A percentile compares a stretch with the other conserved stretches of the same genome.
phyloP scores from a whole-genome alignment of 495 filamentous ascomycete genomes.

The Penicillium waksmanii region DNA sequence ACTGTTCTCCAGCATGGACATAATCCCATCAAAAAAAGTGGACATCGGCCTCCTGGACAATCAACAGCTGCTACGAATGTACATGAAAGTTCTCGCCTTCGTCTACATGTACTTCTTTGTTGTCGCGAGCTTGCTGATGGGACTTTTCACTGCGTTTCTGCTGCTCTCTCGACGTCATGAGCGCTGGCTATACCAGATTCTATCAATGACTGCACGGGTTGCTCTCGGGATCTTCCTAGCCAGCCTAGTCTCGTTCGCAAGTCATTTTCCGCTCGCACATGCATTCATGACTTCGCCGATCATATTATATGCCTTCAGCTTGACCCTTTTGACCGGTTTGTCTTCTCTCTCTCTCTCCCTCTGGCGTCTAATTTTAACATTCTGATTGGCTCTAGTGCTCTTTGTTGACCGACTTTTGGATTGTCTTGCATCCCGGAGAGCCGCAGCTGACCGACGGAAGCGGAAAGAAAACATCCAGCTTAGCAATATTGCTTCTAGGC shows the following conservation, averaged over 20 bases:
- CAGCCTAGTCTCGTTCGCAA: conserved; percentile 35
- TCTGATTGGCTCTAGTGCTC: conserved; percentile 36
- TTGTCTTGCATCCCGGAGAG: conserved; percentile 24
- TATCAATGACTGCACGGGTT: conserved; percentile 36
- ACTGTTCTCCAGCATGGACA: conserved; percentile 48
- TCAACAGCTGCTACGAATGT: conserved; percentile 40
- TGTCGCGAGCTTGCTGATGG: conserved; percentile 41
- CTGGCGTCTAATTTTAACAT: background rate
- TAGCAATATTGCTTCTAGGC: conserved; percentile 10
- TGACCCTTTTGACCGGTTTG: conserved; percentile 42
- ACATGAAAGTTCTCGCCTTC: conserved; percentile 45
- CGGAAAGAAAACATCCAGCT: conserved; percentile 28
- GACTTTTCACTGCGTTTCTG: conserved; percentile 39
- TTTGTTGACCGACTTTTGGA: conserved; percentile 50
- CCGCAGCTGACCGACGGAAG: conserved; percentile 38
- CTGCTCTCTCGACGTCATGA: conserved; percentile 34
- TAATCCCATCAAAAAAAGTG: conserved; percentile 35
- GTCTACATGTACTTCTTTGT: conserved; percentile 49
- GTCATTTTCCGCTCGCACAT: conserved; percentile 40
- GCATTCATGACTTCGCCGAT: conserved; percentile 47
- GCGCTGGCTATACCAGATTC: conserved; percentile 17
- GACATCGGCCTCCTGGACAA: conserved; percentile 36
- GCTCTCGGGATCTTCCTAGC: conserved; percentile 34
- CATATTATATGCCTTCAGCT: conserved; percentile 46
- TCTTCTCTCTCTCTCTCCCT: conserved; percentile 10